phyloP scores from a whole-genome alignment of 352 stramenopile genomes.

The Phytophthora kernoviae region DNA sequence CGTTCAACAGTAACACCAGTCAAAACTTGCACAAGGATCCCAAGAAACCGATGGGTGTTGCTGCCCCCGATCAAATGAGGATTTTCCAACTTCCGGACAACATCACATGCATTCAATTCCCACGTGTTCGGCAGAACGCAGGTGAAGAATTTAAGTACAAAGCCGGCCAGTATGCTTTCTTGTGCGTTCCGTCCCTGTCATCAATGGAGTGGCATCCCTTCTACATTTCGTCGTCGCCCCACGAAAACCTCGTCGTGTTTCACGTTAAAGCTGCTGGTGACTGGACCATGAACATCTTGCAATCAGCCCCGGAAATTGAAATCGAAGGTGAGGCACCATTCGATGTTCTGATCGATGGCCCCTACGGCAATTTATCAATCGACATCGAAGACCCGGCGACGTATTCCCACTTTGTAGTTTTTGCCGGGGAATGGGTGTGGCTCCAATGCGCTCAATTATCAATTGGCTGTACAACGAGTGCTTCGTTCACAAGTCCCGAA shows the following conservation, averaged over 20 bases:
- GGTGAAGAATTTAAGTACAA: constrained; percentile 39
- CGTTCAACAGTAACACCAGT: not conserved
- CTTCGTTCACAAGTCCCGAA: constrained; percentile 9
- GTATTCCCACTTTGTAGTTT: constrained; percentile 53
- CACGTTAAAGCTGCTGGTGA: constrained; percentile 61
- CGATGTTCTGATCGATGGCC: constrained; percentile 48
- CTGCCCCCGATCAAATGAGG: constrained; percentile 18
- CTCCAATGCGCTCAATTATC: constrained; percentile 34
- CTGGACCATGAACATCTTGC: constrained; percentile 56
- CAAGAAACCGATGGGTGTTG: constrained; percentile 15
- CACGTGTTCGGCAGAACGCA: constrained; percentile 31
- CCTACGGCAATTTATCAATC: constrained; percentile 48
- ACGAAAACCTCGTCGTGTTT: constrained; percentile 57
- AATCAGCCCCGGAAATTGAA: constrained; percentile 15
- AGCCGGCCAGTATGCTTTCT: constrained; percentile 70
- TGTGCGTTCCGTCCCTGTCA: constrained; percentile 69
- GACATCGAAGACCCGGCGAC: constrained; percentile 33
- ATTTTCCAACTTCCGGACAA: constrained; percentile 21
- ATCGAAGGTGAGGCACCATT: constrained; percentile 13
- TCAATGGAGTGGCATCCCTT: constrained; percentile 86
- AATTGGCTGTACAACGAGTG: constrained; percentile 40
- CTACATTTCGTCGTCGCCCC: constrained; percentile 71
- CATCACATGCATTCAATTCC: constrained; percentile 46
- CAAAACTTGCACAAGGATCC: not conserved
- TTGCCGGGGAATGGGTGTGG: constrained; percentile 49